Conservation (phyloP, 192 early-diverging fungal species). For the Gorgonomyces haynaldii region DNA sequence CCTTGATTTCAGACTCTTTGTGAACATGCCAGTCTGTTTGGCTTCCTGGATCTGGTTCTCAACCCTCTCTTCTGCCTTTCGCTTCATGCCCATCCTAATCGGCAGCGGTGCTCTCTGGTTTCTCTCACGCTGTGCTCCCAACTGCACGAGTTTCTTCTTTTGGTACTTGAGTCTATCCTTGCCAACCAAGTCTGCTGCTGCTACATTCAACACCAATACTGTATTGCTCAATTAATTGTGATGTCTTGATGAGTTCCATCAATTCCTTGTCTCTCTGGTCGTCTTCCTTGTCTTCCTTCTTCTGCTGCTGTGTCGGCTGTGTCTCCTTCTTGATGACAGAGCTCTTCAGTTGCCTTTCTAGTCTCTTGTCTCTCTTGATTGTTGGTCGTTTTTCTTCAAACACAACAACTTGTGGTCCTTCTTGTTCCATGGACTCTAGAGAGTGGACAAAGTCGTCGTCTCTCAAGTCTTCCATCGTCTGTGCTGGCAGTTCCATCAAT, state of each 20-base stretch:
- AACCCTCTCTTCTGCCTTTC: constrained; percentile 14
- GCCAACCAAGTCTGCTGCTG: constrained; percentile 23
- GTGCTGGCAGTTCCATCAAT: too few relatives aligned
- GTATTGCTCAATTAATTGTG: constrained; percentile 36
- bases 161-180: constrained; percentile 28
- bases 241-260: constrained; percentile 27
- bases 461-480: too few relatives aligned
- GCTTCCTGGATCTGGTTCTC: constrained; percentile 28
- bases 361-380: too few relatives aligned
- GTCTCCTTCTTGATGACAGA: constrained; percentile 1
- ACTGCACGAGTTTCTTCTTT: constrained; percentile 20
- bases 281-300: constrained; percentile 22
- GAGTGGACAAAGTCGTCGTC: too few relatives aligned
- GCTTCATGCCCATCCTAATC: constrained; percentile 18
- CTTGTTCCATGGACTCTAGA: too few relatives aligned
- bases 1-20: constrained; percentile 20
- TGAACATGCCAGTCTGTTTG: constrained; percentile 33
- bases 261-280: constrained; percentile 35
- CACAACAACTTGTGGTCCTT: too few relatives aligned
- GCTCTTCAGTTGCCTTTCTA: too few relatives aligned
- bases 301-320: constrained; percentile 6
- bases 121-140: constrained; percentile 22
- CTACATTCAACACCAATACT: constrained; percentile 13
- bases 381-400: too few relatives aligned
- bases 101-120: constrained; percentile 21